Evolutionary conservation across 768 basidiomycete species (phyloP).

Genomic region (Rhodocollybia butyracea): DNA sequence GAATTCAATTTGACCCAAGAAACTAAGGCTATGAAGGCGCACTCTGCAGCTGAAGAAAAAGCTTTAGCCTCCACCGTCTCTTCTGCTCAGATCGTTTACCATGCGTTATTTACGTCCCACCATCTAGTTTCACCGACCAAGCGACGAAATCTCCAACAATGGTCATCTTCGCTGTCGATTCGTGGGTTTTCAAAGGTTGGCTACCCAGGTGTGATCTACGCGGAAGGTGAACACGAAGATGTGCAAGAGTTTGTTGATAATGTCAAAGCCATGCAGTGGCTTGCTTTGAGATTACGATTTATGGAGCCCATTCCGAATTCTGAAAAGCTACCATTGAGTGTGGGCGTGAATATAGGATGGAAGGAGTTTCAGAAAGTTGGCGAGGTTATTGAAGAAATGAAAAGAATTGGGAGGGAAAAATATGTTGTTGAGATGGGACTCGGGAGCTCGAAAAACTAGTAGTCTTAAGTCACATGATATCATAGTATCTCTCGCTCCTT

Average conservation of each 20-base stretch:
- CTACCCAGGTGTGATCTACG: constrained; percentile 74
- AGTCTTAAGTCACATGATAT: background rate
- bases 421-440: constrained; percentile 66
- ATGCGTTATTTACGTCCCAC: constrained; percentile 71
- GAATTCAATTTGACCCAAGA: constrained; percentile 16
- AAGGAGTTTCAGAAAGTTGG: constrained; percentile 66
- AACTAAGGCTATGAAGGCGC: background rate
- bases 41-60: background rate
- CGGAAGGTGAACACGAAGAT: constrained; percentile 47
- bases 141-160: constrained; percentile 51
- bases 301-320: constrained; percentile 39
- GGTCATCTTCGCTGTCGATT: constrained; percentile 52
- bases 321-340: no score
- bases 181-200: constrained; percentile 73
- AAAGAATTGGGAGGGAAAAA: constrained; percentile 47
- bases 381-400: constrained; percentile 69
- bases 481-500: background rate
- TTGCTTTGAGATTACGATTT: constrained; percentile 64
- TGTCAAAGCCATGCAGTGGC: constrained; percentile 77
- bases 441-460: constrained; percentile 34
- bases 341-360: no score
- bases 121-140: constrained; percentile 66
- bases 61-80: background rate
- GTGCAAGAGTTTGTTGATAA: constrained; percentile 64
- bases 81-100: constrained; percentile 28